Evolutionary conservation across 192 early-diverging fungal species (phyloP), one percentile per base, ranked within the genome.

Genomic region (Entomortierella beljakovae): DNA sequence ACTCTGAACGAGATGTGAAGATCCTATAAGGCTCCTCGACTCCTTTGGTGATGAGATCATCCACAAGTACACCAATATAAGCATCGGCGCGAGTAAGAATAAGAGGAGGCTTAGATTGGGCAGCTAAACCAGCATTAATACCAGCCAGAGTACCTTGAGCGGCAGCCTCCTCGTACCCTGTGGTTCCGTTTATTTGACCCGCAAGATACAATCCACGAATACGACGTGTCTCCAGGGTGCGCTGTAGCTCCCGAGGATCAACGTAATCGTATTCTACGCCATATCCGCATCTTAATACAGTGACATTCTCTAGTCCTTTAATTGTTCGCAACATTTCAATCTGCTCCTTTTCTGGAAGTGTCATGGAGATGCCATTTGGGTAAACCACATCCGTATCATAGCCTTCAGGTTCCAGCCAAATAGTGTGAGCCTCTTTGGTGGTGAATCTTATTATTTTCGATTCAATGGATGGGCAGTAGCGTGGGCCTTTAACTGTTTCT

Each of bases 191-290:
- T 51, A 95, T 95, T 81, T 95, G 93, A 0, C 93, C 93, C 2
- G 93, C 93, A 74, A 95, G 81, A 70, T 87, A 95, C 33, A 95
- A 71, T 22, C 93, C 93, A 9, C 66, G 80, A 9, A 95, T 88
- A 22, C 93, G 92, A 71, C 90, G 90, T 3, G 93, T 95, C 85
- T 95, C 92, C 26, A 95, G 64, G 2, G 87, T 93, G 15, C 88
- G 88, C 67, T 86, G 76, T 34, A 95, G 82, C 71, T 95, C 93
- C 32, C 93, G 90, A 9, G 93, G 93, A 71, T 95, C 93, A 10
- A 95, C 81, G 61, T 95, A 90, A 56, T 95, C 93, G 70, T 95
- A 95, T 67, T 95, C 92, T n/a, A 95, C 93, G 32, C 93, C 93
- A 64, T 95, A 95, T 22, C 89, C 88, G 70, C 70, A 51, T 25